Evolutionary conservation across 495 filamentous ascomycete species (phyloP), one percentile per base, ranked within the genome.

Genomic region (Aspergillus haitiensis): DNA sequence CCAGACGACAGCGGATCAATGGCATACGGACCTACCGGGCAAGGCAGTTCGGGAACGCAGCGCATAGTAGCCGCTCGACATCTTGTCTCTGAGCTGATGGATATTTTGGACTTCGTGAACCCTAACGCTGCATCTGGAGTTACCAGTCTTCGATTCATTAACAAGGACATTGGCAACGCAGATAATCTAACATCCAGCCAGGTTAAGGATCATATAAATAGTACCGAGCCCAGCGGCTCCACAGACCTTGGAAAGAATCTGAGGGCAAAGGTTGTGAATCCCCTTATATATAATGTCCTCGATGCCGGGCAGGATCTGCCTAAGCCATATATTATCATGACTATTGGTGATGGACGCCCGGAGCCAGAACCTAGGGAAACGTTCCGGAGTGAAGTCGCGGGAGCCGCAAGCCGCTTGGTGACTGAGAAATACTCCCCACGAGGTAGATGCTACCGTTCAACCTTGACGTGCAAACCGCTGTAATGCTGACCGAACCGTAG

Each of bases 1-100:
- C 4, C 15, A 54, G 52, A 55, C 34, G 52, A 55, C 16, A 55
- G 52, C 36, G 52, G 52, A 21, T 55, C 52, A 31, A 55, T 55
- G 52, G 39, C 37, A 4, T 27, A 27, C 3, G 21, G 21, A 27
- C 21, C 21, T 27, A 27, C 21, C 3, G 21, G 21, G 1, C 21
- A 27, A 3, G 21, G 21, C 3, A 27, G 21, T 27, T 3, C 21
- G 1, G 52, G 45, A 3, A 31, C 31, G 11, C 10, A 13, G 13
- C 10, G 39, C 1, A 44, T 55, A 40, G 51, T 40, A 1, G 35
- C 35, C 10, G 51, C 51, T 3, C 10, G 15, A 9, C 5, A 4
- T 6, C 51, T 54, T 3, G 51, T 54, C 35, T 40, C 51, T 11
- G 15, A 16, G 33, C 21, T 54, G 7, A 54, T 37, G 16, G 21